Evolutionary conservation across 495 filamentous ascomycete species (phyloP), one percentile per base, ranked within the genome.

Genomic region (Lepidopterella palustris): DNA sequence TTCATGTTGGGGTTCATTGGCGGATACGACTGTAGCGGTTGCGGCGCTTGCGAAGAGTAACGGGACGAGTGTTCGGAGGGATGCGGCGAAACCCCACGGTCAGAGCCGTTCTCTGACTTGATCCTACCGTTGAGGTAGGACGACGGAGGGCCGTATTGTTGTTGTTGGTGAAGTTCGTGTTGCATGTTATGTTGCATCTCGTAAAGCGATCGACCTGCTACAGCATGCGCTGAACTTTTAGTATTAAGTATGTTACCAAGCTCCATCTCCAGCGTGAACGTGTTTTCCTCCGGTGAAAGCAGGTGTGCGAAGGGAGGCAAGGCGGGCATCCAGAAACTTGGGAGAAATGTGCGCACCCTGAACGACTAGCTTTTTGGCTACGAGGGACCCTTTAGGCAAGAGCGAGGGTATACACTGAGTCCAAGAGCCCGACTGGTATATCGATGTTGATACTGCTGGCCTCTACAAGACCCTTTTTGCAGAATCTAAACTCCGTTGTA

Each of bases 51-150:
- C 20, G 80, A 74, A 63, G 81, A 79, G 77, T 85, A 78, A 74
- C 84, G 70, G 70, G 76, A 69, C 15, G 83, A 80, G 55, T 81
- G 81, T 60, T 92, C 86, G 3, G 84, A 87, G 24, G 82, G 78
- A 70, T 89, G 88, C 23, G 88, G 80, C 27, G 87, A 87, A 55
- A 76, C 78, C 47, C 82, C 82, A 40, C 86, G 84, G 47, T 93
- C 88, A 62, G 87, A 79, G 53, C 81, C 79, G 69, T 77, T 79
- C 61, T 81, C 77, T 47, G 82, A 75, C 70, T 75, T 75, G 64
- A 75, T 73, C 60, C 73, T 59, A 62, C 70, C 65, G 64, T 74
- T 72, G 32, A 73, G 59, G 59, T 74, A 74, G 31, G 68, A 64
- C 18, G 60, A 47, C 45, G 62, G 15, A 29, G 58, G 51, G 11